These are phyloP conservation scores for Mycena haematopus DNA, from an alignment of 768 basidiomycete species.

Conservation along the genomic window DNA sequence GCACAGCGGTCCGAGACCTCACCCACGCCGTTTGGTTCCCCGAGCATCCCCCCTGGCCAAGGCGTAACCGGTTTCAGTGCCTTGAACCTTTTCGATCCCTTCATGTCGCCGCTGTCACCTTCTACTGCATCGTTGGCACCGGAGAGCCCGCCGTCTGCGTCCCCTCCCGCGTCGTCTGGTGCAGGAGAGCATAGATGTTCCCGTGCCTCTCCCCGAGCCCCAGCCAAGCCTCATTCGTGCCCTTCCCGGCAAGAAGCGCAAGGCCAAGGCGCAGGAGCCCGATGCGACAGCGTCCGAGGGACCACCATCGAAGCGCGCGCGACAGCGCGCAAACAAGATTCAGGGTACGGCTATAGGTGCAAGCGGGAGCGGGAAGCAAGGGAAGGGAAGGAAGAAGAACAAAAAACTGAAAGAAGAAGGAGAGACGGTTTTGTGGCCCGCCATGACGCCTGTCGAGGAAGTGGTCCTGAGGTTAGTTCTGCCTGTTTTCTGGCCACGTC, in stretches of 20 bases:
- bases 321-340: not conserved
- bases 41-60: not conserved
- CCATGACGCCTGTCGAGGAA: constrained; percentile 1
- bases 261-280: not conserved
- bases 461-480: constrained; percentile 16
- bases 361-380: constrained; percentile 1
- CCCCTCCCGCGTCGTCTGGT: not conserved
- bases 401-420: not conserved
- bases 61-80: not conserved
- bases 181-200: not conserved
- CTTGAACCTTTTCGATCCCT: not conserved
- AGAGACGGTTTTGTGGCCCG: constrained; percentile 14
- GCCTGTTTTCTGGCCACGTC: not conserved
- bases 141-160: not conserved
- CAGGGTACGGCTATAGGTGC: not conserved
- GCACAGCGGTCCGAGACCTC: not conserved
- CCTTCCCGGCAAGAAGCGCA: constrained; percentile 16
- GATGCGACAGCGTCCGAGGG: not conserved
- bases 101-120: constrained; percentile 21
- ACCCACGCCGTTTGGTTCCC: not conserved
- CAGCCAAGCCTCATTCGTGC: not conserved
- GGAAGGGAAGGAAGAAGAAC: constrained; percentile 10
- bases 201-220: not conserved
- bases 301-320: constrained; percentile 16
- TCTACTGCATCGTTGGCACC: not conserved